These are phyloP conservation scores for Eucalyptus lansdowneana DNA, from an alignment of 345 rosid genomes.

Conservation along the genomic window DNA sequence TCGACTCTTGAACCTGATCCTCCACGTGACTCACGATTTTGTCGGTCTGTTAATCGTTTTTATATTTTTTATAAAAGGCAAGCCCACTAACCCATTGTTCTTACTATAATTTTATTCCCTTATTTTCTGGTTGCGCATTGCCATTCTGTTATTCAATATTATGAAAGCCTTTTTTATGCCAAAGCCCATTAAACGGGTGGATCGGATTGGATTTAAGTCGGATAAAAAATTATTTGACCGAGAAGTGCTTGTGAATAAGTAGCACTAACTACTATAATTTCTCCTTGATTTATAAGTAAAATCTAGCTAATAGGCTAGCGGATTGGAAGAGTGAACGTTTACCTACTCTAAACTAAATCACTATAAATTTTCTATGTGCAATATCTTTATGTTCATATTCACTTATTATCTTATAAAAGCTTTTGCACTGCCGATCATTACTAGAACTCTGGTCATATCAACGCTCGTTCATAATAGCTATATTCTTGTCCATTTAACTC, in stretches of 20 bases:
- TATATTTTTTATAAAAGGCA: background rate
- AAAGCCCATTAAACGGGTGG: rapidly evolving
- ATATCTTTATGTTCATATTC: background rate
- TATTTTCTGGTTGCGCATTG: background rate
- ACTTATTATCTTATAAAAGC: too few species aligned
- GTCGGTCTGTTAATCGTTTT: background rate
- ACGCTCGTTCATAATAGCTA: too few species aligned
- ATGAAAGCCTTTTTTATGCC: background rate
- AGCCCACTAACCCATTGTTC: background rate
- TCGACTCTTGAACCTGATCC: background rate
- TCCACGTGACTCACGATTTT: background rate
- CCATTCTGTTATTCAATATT: background rate
- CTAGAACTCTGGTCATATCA: background rate
- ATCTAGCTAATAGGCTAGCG: background rate
- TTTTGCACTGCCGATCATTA: too few species aligned
- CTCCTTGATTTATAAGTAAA: background rate
- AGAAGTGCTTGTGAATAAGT: background rate
- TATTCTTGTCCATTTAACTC: background rate
- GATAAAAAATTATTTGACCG: background rate
- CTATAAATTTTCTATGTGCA: background rate
- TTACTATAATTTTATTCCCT: background rate
- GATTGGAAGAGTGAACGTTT: background rate
- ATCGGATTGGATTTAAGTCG: rapidly evolving
- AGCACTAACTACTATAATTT: background rate
- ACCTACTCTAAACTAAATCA: too few species aligned